phyloP scores from a whole-genome alignment of 495 filamentous ascomycete species.

The Oleoguttula mirabilis region DNA sequence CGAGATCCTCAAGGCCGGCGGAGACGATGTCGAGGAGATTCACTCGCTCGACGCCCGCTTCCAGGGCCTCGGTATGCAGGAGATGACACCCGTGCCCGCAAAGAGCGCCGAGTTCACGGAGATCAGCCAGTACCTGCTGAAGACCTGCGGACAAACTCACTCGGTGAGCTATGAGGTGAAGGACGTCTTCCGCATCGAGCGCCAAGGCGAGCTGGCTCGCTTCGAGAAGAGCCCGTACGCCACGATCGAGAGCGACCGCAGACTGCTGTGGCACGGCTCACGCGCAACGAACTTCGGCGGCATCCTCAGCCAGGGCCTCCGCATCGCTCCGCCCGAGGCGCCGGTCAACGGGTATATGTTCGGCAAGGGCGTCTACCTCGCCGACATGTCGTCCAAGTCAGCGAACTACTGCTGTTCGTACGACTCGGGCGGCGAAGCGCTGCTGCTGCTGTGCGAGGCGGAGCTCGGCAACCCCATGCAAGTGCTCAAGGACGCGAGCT shows the following conservation, averaged over 20 bases:
- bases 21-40: conserved; percentile 34
- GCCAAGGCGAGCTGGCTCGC: conserved; percentile 56
- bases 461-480: conserved; percentile 65
- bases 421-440: conserved; percentile 37
- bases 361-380: conserved; percentile 62
- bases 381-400: conserved; percentile 69
- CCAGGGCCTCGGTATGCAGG: conserved; percentile 54
- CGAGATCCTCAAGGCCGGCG: conserved; percentile 55
- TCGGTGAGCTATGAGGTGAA: conserved; percentile 40
- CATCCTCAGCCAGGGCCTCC: conserved; percentile 73
- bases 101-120: conserved; percentile 49
- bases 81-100: conserved; percentile 59
- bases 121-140: conserved; percentile 52
- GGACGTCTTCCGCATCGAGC: conserved; percentile 72
- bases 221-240: conserved; percentile 46
- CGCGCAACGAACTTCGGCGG: conserved; percentile 70
- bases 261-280: conserved; percentile 77
- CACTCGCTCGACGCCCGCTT: conserved; percentile 62
- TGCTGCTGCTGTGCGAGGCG: conserved; percentile 66
- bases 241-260: conserved; percentile 42
- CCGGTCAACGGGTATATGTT: conserved; percentile 51
- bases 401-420: conserved; percentile 58
- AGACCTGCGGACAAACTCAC: conserved; percentile 53
- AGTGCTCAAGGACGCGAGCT: conserved; percentile 40
- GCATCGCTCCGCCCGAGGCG: conserved; percentile 76